Evolutionary conservation across 2,329 filamentous ascomycete species (phyloP).

Genomic region (Calonectria ilicicola): DNA sequence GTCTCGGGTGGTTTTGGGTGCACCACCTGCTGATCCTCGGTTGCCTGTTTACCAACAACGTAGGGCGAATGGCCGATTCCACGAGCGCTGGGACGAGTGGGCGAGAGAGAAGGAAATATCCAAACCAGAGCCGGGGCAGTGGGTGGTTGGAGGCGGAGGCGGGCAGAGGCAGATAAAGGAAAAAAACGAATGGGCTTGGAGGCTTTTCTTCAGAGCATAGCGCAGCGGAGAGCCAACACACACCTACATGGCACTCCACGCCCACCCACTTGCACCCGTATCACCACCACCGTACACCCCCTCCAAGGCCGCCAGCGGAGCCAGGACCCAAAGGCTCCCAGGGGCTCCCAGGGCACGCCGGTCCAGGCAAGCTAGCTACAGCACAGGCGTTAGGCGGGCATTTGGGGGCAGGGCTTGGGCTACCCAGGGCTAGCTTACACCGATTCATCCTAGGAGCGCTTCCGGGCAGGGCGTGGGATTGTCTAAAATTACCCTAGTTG

Average conservation of each 20-base stretch:
- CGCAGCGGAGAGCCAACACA: constrained; percentile 4
- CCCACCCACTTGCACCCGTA: constrained; percentile 1
- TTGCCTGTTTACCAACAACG: constrained; percentile 12
- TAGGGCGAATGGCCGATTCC: constrained; percentile 14
- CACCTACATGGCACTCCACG: background rate
- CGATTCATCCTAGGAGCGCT: background rate
- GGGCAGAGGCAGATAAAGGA: constrained; percentile 20
- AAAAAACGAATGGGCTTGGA: constrained; percentile 8
- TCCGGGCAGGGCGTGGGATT: constrained; percentile 3
- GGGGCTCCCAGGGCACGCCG: background rate
- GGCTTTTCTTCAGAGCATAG: constrained; percentile 9
- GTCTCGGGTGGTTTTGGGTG: constrained; percentile 2
- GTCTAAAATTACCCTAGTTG: constrained; percentile 29
- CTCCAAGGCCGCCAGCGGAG: background rate
- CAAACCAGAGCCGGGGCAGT: background rate
- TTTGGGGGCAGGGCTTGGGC: constrained; percentile 3
- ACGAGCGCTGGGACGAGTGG: background rate
- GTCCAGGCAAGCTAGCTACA: background rate
- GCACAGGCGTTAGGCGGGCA: constrained; percentile 7
- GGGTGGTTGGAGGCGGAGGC: constrained; percentile 8
- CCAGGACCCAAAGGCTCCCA: background rate
- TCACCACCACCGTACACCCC: background rate
- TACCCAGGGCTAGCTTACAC: background rate
- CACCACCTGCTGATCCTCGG: constrained; percentile 4
- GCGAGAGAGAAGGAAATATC: constrained; percentile 7